These are phyloP conservation scores for Nemania diffusa DNA, from an alignment of 2,329 filamentous ascomycete species.

Conservation along the genomic window DNA sequence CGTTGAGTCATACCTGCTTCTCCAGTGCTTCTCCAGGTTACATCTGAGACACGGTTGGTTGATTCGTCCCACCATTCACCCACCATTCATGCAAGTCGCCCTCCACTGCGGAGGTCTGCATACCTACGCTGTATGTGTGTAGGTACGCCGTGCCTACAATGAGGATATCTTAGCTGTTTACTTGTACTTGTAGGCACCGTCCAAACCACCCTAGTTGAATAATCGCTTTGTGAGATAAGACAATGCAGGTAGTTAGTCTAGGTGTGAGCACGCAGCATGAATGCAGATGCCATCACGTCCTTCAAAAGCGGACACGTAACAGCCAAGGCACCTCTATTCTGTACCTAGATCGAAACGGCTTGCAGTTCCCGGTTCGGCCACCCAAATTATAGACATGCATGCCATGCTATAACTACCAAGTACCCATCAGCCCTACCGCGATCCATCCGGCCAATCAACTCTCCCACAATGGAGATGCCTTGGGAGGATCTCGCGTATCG, in stretches of 20 bases:
- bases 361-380: slow-evolving; percentile 2
- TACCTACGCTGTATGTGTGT: background rate
- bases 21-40: slow-evolving; percentile 22
- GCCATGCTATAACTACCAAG: too few relatives aligned
- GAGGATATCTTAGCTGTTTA: slow-evolving; percentile 9
- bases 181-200: background rate
- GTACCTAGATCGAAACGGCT: background rate
- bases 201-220: background rate
- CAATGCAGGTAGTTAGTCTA: background rate
- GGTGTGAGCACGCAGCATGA: background rate
- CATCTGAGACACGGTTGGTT: slow-evolving; percentile 9
- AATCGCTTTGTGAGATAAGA: background rate
- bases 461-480: slow-evolving; percentile 29
- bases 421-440: slow-evolving; percentile 30
- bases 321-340: background rate
- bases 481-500: slow-evolving; percentile 16
- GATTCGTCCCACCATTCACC: slow-evolving; percentile 20
- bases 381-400: slow-evolving; percentile 23
- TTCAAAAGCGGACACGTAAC: slow-evolving; percentile 15
- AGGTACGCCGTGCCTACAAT: background rate
- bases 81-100: slow-evolving; percentile 18
- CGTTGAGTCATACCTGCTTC: slow-evolving; percentile 34
- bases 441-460: slow-evolving; percentile 12
- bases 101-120: slow-evolving; percentile 2
- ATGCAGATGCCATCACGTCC: background rate